A percentile compares a stretch with the other conserved stretches of the same genome.
Conservation (phyloP, 1,284 basidiomycete genomes). For the Cerrena zonata region DNA sequence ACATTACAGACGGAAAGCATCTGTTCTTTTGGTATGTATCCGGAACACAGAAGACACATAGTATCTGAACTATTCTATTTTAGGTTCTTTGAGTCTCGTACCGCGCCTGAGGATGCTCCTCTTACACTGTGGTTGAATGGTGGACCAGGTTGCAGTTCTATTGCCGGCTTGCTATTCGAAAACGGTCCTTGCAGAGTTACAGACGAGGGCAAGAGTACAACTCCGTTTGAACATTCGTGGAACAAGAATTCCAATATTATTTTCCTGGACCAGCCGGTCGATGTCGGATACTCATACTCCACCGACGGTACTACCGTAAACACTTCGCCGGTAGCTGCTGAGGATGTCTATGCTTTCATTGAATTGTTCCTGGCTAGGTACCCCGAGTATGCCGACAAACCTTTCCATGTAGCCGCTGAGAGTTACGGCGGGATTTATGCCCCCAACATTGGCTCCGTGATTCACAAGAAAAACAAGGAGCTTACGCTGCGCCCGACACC, state of each 20-base stretch:
- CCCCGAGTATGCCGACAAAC: conserved; percentile 59
- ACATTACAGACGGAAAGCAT: conserved; percentile 80
- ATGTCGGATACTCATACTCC: conserved; percentile 86
- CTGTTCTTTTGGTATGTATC: conserved; percentile 82
- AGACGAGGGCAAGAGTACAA: conserved; percentile 64
- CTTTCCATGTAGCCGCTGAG: conserved; percentile 72
- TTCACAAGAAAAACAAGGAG: conserved; percentile 70
- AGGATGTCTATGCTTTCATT: conserved; percentile 87
- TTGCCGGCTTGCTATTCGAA: conserved; percentile 77
- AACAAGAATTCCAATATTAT: conserved; percentile 43
- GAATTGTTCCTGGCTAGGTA: conserved; percentile 76
- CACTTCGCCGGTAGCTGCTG: conserved; percentile 67
- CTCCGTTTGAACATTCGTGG: conserved; percentile 52
- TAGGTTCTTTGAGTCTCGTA: conserved; percentile 83
- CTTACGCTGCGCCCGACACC: conserved; percentile 31
- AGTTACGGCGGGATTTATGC: conserved; percentile 79
- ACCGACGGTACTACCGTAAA: conserved; percentile 66
- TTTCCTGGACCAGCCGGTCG: conserved; percentile 85
- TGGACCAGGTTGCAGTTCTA: conserved; percentile 72
- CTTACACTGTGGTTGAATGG: conserved; percentile 88
- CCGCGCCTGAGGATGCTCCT: conserved; percentile 68
- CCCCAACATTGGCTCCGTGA: conserved; percentile 72
- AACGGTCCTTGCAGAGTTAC: conserved; percentile 79
- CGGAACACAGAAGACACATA: no score
- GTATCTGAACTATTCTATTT: not conserved